Conservation (phyloP, 1,284 basidiomycete species). For the Pyrrhoderma noxium region DNA sequence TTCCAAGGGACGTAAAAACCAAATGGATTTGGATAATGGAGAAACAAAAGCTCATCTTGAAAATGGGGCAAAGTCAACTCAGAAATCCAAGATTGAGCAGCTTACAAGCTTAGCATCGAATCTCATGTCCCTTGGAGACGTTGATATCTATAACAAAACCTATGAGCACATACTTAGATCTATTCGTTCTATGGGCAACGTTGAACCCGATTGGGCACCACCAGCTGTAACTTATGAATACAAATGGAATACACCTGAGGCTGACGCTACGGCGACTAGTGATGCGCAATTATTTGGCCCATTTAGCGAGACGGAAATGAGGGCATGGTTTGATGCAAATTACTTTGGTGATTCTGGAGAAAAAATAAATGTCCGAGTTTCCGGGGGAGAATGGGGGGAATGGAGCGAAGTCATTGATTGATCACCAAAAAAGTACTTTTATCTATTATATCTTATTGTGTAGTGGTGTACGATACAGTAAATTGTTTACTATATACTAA, state of each 20-base stretch:
- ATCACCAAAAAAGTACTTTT: not conserved
- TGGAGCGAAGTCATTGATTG: slow-evolving; percentile 46
- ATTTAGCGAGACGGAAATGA: slow-evolving; percentile 68
- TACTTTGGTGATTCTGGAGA: slow-evolving; percentile 72
- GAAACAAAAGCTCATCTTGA: slow-evolving; percentile 26
- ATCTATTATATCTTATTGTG: too few species aligned
- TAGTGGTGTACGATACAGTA: too few species aligned
- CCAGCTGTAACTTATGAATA: slow-evolving; percentile 74
- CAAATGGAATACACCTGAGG: slow-evolving; percentile 59
- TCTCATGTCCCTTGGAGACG: slow-evolving; percentile 75
- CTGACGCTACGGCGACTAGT: slow-evolving; percentile 28
- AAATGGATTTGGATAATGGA: slow-evolving; percentile 12
- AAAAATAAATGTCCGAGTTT: slow-evolving; percentile 59
- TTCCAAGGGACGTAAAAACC: not conserved
- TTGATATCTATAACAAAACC: slow-evolving; percentile 76
- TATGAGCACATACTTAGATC: slow-evolving; percentile 76
- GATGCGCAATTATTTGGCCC: slow-evolving; percentile 63
- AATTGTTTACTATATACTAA: too few species aligned
- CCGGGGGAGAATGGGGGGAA: slow-evolving; percentile 58
- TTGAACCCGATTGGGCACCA: slow-evolving; percentile 64
- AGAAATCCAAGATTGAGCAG: slow-evolving; percentile 55
- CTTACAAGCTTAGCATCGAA: slow-evolving; percentile 79
- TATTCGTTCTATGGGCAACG: slow-evolving; percentile 62
- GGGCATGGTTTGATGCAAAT: slow-evolving; percentile 62
- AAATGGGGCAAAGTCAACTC: slow-evolving; percentile 19